These are phyloP conservation scores for Populus trichocarpa DNA, from an alignment of 441 rosid genomes.

Conservation along the genomic window DNA sequence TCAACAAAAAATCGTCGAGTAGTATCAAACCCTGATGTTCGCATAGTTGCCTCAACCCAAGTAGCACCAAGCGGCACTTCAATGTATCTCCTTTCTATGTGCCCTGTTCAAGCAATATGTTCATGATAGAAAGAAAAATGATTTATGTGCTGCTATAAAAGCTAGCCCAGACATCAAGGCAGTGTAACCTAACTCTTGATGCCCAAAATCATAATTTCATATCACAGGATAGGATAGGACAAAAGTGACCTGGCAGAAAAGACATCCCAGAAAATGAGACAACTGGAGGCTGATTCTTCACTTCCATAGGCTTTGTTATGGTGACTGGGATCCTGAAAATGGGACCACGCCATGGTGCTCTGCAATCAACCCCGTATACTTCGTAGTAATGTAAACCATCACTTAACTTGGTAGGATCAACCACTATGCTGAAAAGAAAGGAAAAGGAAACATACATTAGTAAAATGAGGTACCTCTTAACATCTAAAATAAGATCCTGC, in stretches of 20 bases:
- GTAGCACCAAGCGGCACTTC: slow-evolving; percentile 89
- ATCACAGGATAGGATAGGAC: background rate
- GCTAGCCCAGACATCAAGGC: background rate
- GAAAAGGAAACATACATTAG: slow-evolving; percentile 17
- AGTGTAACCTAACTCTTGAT: background rate
- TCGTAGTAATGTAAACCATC: slow-evolving; percentile 92
- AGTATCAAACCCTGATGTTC: slow-evolving; percentile 86
- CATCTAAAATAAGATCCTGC: slow-evolving; percentile 7
- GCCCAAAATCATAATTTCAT: background rate
- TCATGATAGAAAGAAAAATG: slow-evolving; percentile 11
- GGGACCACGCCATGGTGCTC: slow-evolving; percentile 94
- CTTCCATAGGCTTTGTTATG: slow-evolving; percentile 73
- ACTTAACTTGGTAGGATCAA: slow-evolving; percentile 85
- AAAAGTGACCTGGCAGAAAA: slow-evolving; percentile 71
- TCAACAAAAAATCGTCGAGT: slow-evolving; percentile 78
- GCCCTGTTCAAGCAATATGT: slow-evolving; percentile 49
- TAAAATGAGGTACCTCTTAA: background rate
- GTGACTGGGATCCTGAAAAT: slow-evolving; percentile 91
- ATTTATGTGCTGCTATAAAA: slow-evolving; percentile 7
- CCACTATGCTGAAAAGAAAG: slow-evolving; percentile 69
- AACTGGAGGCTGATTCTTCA: slow-evolving; percentile 63
- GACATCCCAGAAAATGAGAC: slow-evolving; percentile 75
- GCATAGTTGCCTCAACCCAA: slow-evolving; percentile 98
- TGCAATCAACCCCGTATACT: slow-evolving; percentile 94
- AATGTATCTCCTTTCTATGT: slow-evolving; percentile 83